phyloP scores from a whole-genome alignment of 1,139 yeast species.

The Taphrina sp. region DNA sequence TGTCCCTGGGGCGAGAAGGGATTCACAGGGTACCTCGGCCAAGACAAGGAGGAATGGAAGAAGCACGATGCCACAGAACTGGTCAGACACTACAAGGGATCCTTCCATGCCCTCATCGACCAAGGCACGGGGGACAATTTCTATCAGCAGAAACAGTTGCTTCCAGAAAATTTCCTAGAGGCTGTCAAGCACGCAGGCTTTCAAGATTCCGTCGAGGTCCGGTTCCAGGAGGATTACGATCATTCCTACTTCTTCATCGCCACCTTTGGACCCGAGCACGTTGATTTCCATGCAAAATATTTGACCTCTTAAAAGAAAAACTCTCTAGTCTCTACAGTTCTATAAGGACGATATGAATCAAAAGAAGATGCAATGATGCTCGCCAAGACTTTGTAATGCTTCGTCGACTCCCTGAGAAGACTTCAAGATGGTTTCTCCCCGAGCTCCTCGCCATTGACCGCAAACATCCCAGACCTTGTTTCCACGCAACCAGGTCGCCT shows the following conservation, averaged over 20 bases:
- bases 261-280: conserved; percentile 78
- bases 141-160: conserved; percentile 64
- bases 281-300: conserved; percentile 79
- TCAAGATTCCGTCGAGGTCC: conserved; percentile 59
- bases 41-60: conserved; percentile 59
- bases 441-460: conserved; percentile 5
- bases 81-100: conserved; percentile 56
- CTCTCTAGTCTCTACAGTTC: too few relatives aligned
- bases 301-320: too few relatives aligned
- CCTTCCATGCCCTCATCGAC: conserved; percentile 63
- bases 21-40: conserved; percentile 73
- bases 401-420: too few relatives aligned
- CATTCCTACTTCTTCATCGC: conserved; percentile 87
- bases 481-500: conserved; percentile 76
- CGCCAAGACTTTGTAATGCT: too few relatives aligned
- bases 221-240: conserved; percentile 78
- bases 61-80: conserved; percentile 79
- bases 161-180: conserved; percentile 68
- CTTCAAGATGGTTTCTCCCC: conserved; percentile 13
- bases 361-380: too few relatives aligned
- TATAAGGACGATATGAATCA: too few relatives aligned
- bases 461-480: conserved; percentile 40
- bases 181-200: conserved; percentile 60
- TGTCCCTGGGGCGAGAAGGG: conserved; percentile 88
- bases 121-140: conserved; percentile 77